These are phyloP conservation scores for Endocalyx cinctus DNA, from an alignment of 2,329 filamentous ascomycete genomes.

Conservation along the genomic window DNA sequence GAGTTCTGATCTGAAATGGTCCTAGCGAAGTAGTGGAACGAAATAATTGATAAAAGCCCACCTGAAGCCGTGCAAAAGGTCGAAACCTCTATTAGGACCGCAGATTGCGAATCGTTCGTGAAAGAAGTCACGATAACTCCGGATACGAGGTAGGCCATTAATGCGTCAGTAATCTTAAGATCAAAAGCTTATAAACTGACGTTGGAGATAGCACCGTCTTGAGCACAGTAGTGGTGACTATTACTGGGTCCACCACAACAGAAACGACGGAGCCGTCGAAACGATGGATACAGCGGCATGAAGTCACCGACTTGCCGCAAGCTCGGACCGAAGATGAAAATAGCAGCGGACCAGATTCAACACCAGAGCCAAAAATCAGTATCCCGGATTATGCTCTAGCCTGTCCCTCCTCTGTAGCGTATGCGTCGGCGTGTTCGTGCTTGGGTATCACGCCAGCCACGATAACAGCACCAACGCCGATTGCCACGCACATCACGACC, in stretches of 20 bases:
- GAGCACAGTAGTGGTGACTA: constrained; percentile 6
- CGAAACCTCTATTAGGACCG: constrained; percentile 3
- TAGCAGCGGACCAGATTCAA: constrained; percentile 1
- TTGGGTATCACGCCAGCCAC: constrained; percentile 11
- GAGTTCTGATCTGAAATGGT: not conserved
- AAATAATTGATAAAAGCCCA: not conserved
- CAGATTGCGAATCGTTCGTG: constrained; percentile 11
- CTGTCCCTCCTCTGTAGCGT: constrained; percentile 11
- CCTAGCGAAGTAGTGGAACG: too few species aligned
- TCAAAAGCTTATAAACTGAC: constrained; percentile 1
- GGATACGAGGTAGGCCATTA: constrained; percentile 7
- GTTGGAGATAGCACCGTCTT: constrained; percentile 4
- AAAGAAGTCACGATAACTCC: constrained; percentile 4
- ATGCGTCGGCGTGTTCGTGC: constrained; percentile 17
- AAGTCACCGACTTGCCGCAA: constrained; percentile 11
- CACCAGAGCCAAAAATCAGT: not conserved
- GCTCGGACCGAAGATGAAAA: constrained; percentile 4
- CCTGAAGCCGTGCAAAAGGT: constrained; percentile 4
- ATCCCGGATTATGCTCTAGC: constrained; percentile 13
- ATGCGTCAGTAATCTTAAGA: not conserved
- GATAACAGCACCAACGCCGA: constrained; percentile 8
- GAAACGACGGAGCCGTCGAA: constrained; percentile 10
- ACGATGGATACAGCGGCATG: constrained; percentile 13
- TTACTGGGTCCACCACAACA: constrained; percentile 6
- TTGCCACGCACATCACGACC: constrained; percentile 8